Evolutionary conservation across 139 green algal species (phyloP).

Genomic region (Tetratostichococcus sp.): DNA sequence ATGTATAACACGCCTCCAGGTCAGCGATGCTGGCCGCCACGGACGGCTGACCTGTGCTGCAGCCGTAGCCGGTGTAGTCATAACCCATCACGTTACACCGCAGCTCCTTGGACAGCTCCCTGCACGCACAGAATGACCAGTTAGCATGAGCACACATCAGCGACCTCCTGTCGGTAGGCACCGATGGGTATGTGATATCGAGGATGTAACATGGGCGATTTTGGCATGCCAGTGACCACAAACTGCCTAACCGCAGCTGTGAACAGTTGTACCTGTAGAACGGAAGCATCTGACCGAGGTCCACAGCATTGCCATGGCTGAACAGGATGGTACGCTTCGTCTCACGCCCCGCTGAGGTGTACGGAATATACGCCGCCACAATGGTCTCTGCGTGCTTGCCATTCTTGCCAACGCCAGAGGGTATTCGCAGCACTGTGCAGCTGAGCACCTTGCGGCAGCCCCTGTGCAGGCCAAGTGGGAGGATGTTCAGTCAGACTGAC

Average conservation of each 20-base stretch:
- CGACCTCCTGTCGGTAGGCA: too few relatives aligned
- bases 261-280: conserved; percentile 51
- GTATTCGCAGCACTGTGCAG: conserved; percentile 30
- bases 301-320: conserved; percentile 91
- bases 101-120: conserved; percentile 60
- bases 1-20: neutral
- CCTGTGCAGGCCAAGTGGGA: conserved; percentile 8
- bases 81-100: conserved; percentile 78
- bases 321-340: conserved; percentile 70
- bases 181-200: too few relatives aligned
- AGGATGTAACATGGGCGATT: too few relatives aligned
- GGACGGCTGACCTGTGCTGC: conserved; percentile 36
- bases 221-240: too few relatives aligned
- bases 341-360: neutral
- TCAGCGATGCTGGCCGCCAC: conserved; percentile 26
- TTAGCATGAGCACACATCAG: too few relatives aligned
- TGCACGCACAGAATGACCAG: conserved; percentile 8
- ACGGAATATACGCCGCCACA: conserved; percentile 54
- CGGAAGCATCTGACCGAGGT: conserved; percentile 86
- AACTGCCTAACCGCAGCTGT: too few relatives aligned
- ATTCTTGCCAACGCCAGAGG: conserved; percentile 10
- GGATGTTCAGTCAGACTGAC: too few relatives aligned
- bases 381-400: conserved; percentile 34
- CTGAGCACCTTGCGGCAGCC: conserved; percentile 21
- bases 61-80: conserved; percentile 81